Base-by-base conservation (phyloP, 352 stramenopile species). In the Thraustotheca clavata region DNA sequence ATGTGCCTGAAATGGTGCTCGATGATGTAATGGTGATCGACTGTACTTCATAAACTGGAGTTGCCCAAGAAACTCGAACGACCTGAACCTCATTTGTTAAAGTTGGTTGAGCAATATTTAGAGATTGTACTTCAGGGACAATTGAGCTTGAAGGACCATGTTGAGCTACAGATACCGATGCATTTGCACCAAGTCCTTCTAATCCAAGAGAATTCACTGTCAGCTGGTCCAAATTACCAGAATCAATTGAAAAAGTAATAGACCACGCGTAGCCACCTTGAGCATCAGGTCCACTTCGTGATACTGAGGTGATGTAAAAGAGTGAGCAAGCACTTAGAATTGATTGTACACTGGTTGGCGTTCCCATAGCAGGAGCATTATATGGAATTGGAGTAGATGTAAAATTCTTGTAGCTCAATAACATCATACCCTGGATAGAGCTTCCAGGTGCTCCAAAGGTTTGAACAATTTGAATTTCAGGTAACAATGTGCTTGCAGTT, bases 1-100 rank as follows among this genome's bases (percentile, higher is more conserved):
- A 97, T 1, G 63, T 72, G 29, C 57, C 57, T n/a, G 57, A 26
- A 2, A 65, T 35, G 6, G 32, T 32, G 7, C 52, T 34, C 27
- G 57, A 34, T 1, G 57, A 26, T 20, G 38, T 65, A 33, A 65
- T 26, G 33, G 33, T 55, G 5, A 65, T 39, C 6, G 29, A 32
- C 27, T 65, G 57, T 4, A 54, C 29, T 4, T 65, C 57, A 35
- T 39, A 18, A 1, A 65, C 57, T 5, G 47, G 7, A 4, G 57
- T 20, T 3, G 57, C 35, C 57, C 57, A 65, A n/a, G 20, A 18
- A 2, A 65, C 27, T 7, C 16, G 46, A 12, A 65, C 27, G 4
- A 50, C 4, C 46, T 65, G 57, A n/a, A 65, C 41, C 46, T 65
- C 57, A 32, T 39, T 35, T 5, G 16, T 4, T 31, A 65, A 55